Conservation (phyloP, 371 early-diverging fungal genomes). For the Coemansia sp. region DNA sequence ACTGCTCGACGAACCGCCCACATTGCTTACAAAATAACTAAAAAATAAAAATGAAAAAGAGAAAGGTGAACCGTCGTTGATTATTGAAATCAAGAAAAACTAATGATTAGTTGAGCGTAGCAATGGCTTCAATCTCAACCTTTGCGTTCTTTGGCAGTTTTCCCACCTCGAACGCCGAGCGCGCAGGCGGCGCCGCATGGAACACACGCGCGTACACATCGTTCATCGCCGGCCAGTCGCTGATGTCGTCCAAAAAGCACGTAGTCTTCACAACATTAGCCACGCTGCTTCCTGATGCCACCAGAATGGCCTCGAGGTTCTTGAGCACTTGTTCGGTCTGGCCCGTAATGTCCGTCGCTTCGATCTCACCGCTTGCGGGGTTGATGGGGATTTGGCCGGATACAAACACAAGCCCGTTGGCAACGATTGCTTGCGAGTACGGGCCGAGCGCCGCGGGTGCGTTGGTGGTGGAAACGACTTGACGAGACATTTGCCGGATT, state of each 20-base stretch:
- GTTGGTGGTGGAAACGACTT: constrained; percentile 55
- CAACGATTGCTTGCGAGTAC: constrained; percentile 81
- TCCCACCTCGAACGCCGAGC: constrained; percentile 88
- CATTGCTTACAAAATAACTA: constrained; percentile 3
- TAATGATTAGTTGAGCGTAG: constrained; percentile 39
- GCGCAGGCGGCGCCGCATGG: constrained; percentile 72
- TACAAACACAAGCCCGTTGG: constrained; percentile 81
- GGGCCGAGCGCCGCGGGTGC: constrained; percentile 87
- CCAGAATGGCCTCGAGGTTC: constrained; percentile 75
- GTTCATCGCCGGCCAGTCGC: constrained; percentile 86
- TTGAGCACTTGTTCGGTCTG: constrained; percentile 75
- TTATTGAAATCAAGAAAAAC: no score
- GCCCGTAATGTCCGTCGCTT: constrained; percentile 64
- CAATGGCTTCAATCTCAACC: constrained; percentile 92
- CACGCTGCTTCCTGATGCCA: constrained; percentile 71
- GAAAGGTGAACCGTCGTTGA: background rate
- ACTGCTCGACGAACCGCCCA: background rate
- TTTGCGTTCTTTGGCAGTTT: constrained; percentile 82
- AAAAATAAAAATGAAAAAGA: background rate
- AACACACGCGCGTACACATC: constrained; percentile 75
- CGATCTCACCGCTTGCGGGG: constrained; percentile 62
- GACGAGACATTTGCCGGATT: constrained; percentile 37
- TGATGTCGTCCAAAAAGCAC: constrained; percentile 87
- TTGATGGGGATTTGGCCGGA: constrained; percentile 78
- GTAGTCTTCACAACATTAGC: constrained; percentile 87